Evolutionary conservation across 176 grass and related monocot species (phyloP).

Genomic region (Miscanthus lutarioriparius): DNA sequence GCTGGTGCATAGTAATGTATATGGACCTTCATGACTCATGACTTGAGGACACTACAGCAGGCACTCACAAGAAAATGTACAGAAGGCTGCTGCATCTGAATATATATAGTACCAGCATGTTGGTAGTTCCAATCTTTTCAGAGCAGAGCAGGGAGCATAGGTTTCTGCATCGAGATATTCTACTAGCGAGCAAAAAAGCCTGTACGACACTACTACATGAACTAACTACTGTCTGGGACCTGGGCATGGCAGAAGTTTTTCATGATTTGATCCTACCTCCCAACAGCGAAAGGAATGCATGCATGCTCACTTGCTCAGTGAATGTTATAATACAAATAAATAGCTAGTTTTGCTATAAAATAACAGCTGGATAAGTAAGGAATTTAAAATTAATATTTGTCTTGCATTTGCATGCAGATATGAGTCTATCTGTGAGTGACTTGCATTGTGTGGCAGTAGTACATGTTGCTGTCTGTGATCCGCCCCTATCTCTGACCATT

Average conservation of each 20-base stretch:
- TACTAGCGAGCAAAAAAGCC: neutral
- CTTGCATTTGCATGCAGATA: neutral
- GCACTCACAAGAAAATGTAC: conserved; percentile 3
- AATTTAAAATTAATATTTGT: neutral
- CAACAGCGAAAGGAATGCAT: neutral
- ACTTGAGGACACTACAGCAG: neutral
- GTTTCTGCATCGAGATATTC: conserved; percentile 23
- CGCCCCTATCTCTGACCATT: conserved; percentile 14
- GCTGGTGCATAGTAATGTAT: neutral
- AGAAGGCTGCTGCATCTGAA: conserved; percentile 9
- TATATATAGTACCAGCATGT: conserved; percentile 4
- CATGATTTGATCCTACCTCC: conserved; percentile 36
- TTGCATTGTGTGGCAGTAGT: neutral
- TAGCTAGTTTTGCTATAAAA: neutral
- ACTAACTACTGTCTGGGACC: conserved; percentile 10
- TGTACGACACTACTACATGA: too few species aligned
- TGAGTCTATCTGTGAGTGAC: neutral
- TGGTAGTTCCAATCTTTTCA: conserved; percentile 47
- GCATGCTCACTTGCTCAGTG: neutral
- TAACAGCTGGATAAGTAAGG: neutral
- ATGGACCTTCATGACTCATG: neutral
- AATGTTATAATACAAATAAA: neutral
- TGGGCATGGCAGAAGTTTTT: conserved; percentile 34
- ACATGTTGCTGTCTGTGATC: conserved; percentile 17
- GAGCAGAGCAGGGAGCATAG: conserved; percentile 28